Conservation (phyloP, 805 yeast genomes). For the Debaryomyces prosopidis region DNA sequence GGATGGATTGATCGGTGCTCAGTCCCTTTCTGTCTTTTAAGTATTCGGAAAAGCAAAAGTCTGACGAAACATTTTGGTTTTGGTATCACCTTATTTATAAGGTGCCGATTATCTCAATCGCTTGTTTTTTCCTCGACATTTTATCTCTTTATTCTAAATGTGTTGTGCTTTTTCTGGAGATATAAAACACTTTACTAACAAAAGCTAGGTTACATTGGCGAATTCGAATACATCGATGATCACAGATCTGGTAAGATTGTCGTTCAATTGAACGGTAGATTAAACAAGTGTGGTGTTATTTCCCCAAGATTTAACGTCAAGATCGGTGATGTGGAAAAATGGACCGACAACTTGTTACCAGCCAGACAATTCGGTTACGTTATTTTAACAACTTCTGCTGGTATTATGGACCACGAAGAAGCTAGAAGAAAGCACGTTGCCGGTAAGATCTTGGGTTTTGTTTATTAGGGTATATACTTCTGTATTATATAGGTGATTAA, state of each 20-base stretch:
- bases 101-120: slow-evolving; percentile 41
- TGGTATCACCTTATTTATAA: slow-evolving; percentile 24
- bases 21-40: slow-evolving; percentile 97
- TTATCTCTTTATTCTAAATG: slow-evolving; percentile 2
- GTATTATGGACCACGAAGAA: slow-evolving; percentile 99
- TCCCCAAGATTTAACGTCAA: slow-evolving; percentile 98
- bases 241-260: slow-evolving; percentile 99
- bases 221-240: slow-evolving; percentile 97
- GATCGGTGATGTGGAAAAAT: slow-evolving; percentile 92
- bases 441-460: slow-evolving; percentile 98
- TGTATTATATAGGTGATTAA: not conserved
- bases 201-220: slow-evolving; percentile 83
- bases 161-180: not conserved
- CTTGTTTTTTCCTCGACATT: slow-evolving; percentile 69
- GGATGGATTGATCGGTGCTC: slow-evolving; percentile 88
- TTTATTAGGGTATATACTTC: slow-evolving; percentile 57
- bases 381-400: slow-evolving; percentile 97
- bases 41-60: slow-evolving; percentile 80
- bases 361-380: slow-evolving; percentile 99
- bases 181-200: slow-evolving; percentile 19
- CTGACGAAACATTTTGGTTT: slow-evolving; percentile 65
- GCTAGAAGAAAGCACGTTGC: slow-evolving; percentile 99
- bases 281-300: slow-evolving; percentile 98
- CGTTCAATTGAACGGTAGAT: slow-evolving; percentile 95
- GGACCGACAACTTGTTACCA: slow-evolving; percentile 98